Conservation (phyloP, 2,329 filamentous ascomycete species). For the Penicillium occitanis region DNA sequence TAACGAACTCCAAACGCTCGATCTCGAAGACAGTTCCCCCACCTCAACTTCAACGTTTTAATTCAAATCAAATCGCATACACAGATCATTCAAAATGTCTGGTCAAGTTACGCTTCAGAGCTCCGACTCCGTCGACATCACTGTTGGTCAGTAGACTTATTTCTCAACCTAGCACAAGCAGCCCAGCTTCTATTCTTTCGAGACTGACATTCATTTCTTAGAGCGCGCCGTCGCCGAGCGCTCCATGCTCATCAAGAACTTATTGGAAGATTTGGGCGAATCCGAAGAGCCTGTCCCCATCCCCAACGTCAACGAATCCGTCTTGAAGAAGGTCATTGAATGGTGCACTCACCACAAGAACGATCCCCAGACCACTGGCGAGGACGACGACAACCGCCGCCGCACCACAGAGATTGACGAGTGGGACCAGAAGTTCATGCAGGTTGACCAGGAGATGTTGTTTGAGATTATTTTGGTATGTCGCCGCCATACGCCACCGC, state of each 20-base stretch:
- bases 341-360: slow-evolving; percentile 96
- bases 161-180: slow-evolving; percentile 25
- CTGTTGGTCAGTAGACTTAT: slow-evolving; percentile 48
- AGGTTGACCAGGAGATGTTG: slow-evolving; percentile 99
- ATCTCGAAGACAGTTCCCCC: background rate
- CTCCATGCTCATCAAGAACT: slow-evolving; percentile 95
- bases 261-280: slow-evolving; percentile 89
- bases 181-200: background rate
- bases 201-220: slow-evolving; percentile 48
- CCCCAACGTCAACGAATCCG: slow-evolving; percentile 75
- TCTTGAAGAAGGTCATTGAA: slow-evolving; percentile 93
- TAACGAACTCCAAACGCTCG: slow-evolving; percentile 3
- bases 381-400: slow-evolving; percentile 91
- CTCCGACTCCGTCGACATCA: slow-evolving; percentile 52
- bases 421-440: slow-evolving; percentile 99
- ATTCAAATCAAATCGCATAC: background rate
- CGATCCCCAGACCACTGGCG: slow-evolving; percentile 76
- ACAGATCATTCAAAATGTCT: slow-evolving; percentile 16
- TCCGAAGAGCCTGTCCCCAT: slow-evolving; percentile 65
- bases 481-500: slow-evolving; percentile 23
- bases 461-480: slow-evolving; percentile 97
- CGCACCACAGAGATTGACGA: slow-evolving; percentile 99
- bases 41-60: background rate
- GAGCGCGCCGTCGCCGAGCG: slow-evolving; percentile 85
- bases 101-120: slow-evolving; percentile 47